phyloP scores from a whole-genome alignment of 2,329 filamentous ascomycete genomes.

The Arthrobotrys iridis region DNA sequence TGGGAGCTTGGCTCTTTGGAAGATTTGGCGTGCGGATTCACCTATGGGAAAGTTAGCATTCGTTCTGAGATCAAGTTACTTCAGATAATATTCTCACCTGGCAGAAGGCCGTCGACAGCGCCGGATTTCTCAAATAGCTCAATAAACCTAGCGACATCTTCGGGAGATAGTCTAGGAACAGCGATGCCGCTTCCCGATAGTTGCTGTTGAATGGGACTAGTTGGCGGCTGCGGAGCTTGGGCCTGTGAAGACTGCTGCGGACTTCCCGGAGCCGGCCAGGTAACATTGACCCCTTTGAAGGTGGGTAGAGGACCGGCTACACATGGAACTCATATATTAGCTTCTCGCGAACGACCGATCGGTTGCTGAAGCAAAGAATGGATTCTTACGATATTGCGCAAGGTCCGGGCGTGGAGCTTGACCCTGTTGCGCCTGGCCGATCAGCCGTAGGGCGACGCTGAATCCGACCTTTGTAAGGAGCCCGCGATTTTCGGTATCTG shows the following conservation, averaged over 20 bases:
- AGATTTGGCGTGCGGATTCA: conserved; percentile 90
- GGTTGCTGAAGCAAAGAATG: conserved; percentile 2
- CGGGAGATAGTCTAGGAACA: conserved; percentile 85
- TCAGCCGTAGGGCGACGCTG: conserved; percentile 88
- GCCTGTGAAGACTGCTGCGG: conserved; percentile 60
- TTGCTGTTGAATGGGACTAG: conserved; percentile 62
- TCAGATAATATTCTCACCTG: conserved; percentile 64
- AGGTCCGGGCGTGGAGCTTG: conserved; percentile 82
- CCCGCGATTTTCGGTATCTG: conserved; percentile 94
- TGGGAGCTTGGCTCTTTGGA: conserved; percentile 88
- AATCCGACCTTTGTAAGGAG: conserved; percentile 93
- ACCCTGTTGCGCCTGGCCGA: conserved; percentile 92
- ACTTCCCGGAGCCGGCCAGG: conserved; percentile 59
- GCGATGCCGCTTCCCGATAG: conserved; percentile 73
- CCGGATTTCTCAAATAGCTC: conserved; percentile 90
- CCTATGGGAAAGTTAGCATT: conserved; percentile 64
- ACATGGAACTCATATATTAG: conserved; percentile 10
- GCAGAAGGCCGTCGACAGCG: conserved; percentile 78
- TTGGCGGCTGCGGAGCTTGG: conserved; percentile 65
- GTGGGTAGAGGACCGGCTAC: conserved; percentile 82
- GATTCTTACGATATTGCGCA: conserved; percentile 75
- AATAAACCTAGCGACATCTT: conserved; percentile 89
- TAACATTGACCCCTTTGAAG: conserved; percentile 79
- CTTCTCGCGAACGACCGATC: neutral
- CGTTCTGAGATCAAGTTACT: neutral